Evolutionary conservation across 257 asterid genomes (phyloP), one percentile per base, ranked within the genome.

Genomic region (Capsicum baccatum): DNA sequence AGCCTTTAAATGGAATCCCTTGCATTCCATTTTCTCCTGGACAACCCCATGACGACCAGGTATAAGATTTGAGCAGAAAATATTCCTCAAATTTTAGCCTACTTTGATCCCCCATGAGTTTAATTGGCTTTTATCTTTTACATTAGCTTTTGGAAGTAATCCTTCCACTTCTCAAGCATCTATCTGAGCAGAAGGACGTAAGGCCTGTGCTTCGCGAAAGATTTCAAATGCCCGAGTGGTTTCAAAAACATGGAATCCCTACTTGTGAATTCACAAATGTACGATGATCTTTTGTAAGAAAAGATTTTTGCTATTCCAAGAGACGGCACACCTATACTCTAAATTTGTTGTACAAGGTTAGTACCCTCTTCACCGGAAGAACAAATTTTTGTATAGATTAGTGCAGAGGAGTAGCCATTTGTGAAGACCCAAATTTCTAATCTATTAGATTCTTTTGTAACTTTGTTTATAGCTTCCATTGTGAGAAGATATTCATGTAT

Each of bases 201-300:
- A 88, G 99, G 64, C 95, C 94, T 5, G 84, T 86, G 80, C 97
- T 96, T 59, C 87, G 90, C 37, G 97, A 96, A 81, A 91, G 91
- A 87, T 96, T 96, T 91, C 98, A 89, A 73, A 96, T 96, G 99
- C 97, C 97, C 0, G 98, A 94, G 79, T 93, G 98, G 99, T 96
- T 96, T 89, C 94, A 89, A 80, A 92, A 89, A 86, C 96, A 96
- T 0, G 98, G 98, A 80, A 93, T 96, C 70, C 99, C 98, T 17
- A 88, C 94, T 55, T 87, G 91, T 9, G 91, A 88, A 63, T 88
- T 91, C 93, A 85, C 90, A 81, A 89, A 89, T 54, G 8, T 69
- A 33, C 85, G 90, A 83, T 54, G 81, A 78, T 26, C 50, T 21
- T 37, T 26, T 10, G 64, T 37, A 42, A 76, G 39, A 76, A 21